Percentiles rank a stretch among this genome's conserved stretches.
Evolutionary conservation across 257 asterid genomes (phyloP).

Genomic region (Osmanthus fragrans): DNA sequence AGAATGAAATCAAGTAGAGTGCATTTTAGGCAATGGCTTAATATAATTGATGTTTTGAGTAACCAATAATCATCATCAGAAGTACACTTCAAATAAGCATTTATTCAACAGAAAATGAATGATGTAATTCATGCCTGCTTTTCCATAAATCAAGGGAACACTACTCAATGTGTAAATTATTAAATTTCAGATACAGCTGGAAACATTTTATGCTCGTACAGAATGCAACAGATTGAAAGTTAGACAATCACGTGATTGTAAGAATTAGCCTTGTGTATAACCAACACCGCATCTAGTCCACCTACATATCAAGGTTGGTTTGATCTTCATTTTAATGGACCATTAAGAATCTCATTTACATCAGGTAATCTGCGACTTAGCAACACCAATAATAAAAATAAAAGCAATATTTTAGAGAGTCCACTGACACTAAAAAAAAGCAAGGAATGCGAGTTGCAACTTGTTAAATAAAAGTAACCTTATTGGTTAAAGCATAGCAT

Average conservation of each 20-base stretch:
- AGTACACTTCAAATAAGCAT: neutral
- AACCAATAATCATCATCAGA: neutral
- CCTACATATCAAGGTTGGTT: neutral
- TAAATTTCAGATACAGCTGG: neutral
- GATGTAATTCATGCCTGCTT: neutral
- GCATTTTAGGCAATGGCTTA: neutral
- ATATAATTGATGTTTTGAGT: neutral
- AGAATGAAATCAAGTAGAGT: neutral
- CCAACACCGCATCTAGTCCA: neutral
- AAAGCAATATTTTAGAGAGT: neutral
- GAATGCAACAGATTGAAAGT: constrained; percentile 4
- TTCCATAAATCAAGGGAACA: neutral
- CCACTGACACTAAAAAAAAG: neutral
- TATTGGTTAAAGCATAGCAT: neutral
- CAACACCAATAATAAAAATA: neutral
- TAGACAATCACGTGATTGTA: constrained; percentile 8
- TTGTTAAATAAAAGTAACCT: neutral
- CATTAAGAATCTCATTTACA: neutral
- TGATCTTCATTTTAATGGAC: neutral
- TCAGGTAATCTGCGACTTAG: neutral
- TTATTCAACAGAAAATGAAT: neutral
- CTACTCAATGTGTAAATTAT: neutral
- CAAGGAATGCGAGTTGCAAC: neutral
- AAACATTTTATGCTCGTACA: neutral
- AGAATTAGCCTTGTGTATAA: constrained; percentile 14